phyloP scores from a whole-genome alignment of 257 asterid genomes.

The Fraxinus quadrangulata region DNA sequence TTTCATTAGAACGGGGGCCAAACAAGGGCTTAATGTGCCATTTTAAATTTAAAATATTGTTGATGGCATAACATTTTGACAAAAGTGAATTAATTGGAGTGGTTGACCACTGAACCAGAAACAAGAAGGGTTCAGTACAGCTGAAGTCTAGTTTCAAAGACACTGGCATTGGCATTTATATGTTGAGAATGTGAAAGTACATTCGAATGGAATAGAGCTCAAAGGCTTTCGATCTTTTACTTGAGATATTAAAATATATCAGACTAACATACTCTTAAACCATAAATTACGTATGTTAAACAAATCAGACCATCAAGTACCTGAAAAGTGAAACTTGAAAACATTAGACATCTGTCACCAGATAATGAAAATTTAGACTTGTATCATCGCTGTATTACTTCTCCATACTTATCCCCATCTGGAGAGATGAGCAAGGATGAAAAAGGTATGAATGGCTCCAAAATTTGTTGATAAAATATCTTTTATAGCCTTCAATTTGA shows the following conservation, averaged over 20 bases:
- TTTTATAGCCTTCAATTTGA: too few species aligned
- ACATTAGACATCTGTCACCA: constrained; percentile 1
- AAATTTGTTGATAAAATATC: too few species aligned
- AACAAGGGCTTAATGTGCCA: not conserved
- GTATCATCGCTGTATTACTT: constrained; percentile 8
- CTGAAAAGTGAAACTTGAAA: not conserved
- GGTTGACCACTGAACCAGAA: not conserved
- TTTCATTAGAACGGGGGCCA: too few species aligned
- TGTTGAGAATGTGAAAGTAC: not conserved
- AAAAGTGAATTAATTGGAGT: not conserved
- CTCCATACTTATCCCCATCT: not conserved
- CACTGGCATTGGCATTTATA: not conserved
- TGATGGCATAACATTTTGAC: not conserved
- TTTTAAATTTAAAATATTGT: too few species aligned
- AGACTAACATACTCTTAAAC: not conserved
- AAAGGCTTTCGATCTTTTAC: not conserved
- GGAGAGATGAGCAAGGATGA: not conserved
- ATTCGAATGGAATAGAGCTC: not conserved
- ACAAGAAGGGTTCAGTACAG: not conserved
- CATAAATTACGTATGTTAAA: constrained; percentile 1
- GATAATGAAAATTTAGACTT: constrained; percentile 5
- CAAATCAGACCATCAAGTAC: constrained; percentile 6
- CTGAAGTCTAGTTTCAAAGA: not conserved
- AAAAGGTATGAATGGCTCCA: not conserved
- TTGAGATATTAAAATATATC: not conserved